Conservation (phyloP, 1,139 yeast species). For the Meyerozyma athensensis region DNA sequence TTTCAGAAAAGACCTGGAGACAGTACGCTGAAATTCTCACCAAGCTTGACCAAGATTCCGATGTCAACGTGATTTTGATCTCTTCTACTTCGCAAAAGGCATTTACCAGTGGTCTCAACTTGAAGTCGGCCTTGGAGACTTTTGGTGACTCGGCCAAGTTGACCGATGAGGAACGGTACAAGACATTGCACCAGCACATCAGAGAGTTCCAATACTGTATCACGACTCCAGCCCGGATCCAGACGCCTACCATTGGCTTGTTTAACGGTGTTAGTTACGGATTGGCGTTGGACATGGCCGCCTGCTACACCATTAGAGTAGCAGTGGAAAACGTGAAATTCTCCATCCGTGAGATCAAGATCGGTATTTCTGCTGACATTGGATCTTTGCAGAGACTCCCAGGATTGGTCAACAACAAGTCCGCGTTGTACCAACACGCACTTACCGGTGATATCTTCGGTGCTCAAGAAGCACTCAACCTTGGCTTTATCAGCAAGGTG, state of each 20-base stretch:
- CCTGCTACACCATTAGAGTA: slow-evolving; percentile 56
- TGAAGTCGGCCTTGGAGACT: slow-evolving; percentile 33
- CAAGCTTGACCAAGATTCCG: slow-evolving; percentile 40
- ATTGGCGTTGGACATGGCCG: slow-evolving; percentile 62
- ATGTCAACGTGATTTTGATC: slow-evolving; percentile 49
- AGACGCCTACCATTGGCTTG: slow-evolving; percentile 46
- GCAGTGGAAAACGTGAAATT: slow-evolving; percentile 51
- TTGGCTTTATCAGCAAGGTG: slow-evolving; percentile 53
- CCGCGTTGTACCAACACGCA: slow-evolving; percentile 58
- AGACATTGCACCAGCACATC: slow-evolving; percentile 37
- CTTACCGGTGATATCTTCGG: slow-evolving; percentile 58
- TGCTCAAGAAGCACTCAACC: slow-evolving; percentile 49
- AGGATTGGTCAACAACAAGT: slow-evolving; percentile 47
- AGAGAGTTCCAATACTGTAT: slow-evolving; percentile 56
- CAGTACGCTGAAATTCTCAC: slow-evolving; percentile 50
- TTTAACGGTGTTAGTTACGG: slow-evolving; percentile 52
- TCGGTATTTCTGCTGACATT: slow-evolving; percentile 78
- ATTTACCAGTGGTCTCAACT: slow-evolving; percentile 66
- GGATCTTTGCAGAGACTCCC: slow-evolving; percentile 74
- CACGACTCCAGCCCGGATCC: slow-evolving; percentile 40
- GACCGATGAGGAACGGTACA: slow-evolving; percentile 19
- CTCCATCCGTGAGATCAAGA: slow-evolving; percentile 64
- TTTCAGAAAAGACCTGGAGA: slow-evolving; percentile 48
- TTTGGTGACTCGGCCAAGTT: slow-evolving; percentile 10
- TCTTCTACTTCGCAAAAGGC: slow-evolving; percentile 54